Percentiles rank a stretch among this genome's conserved stretches.
Evolutionary conservation across 768 basidiomycete genomes (phyloP).

Genomic region (Mycena olivaceomarginata): DNA sequence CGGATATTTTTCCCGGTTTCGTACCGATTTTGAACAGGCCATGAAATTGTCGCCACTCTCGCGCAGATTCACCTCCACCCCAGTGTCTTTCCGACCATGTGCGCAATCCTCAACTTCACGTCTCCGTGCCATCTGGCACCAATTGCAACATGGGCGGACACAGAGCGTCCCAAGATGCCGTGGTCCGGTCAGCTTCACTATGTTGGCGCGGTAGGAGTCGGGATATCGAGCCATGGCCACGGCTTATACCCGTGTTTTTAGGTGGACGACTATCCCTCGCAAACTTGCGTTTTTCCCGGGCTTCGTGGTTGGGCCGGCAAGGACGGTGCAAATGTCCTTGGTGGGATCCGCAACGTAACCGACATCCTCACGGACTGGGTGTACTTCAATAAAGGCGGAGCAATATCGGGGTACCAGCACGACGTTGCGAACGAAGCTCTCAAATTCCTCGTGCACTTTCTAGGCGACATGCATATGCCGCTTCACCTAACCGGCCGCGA

Average conservation of each 20-base stretch:
- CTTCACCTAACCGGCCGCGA: constrained; percentile 93
- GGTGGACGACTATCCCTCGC: constrained; percentile 84
- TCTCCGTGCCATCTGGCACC: constrained; percentile 90
- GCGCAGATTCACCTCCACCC: constrained; percentile 95
- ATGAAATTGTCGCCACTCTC: constrained; percentile 95
- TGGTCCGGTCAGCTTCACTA: constrained; percentile 67
- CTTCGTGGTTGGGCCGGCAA: constrained; percentile 81
- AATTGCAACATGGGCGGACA: constrained; percentile 94
- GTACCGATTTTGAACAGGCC: constrained; percentile 68
- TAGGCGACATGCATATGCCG: constrained; percentile 69
- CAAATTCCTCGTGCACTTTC: not conserved
- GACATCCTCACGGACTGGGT: constrained; percentile 66
- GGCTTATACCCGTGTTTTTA: too few species aligned
- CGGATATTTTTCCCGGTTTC: not conserved
- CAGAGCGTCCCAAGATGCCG: constrained; percentile 73
- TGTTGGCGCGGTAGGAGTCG: too few species aligned
- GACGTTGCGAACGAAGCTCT: not conserved
- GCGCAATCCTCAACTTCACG: constrained; percentile 78
- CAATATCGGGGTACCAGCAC: too few species aligned
- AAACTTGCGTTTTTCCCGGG: constrained; percentile 88
- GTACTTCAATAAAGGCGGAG: not conserved
- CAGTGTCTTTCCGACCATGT: constrained; percentile 78
- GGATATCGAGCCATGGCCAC: too few species aligned
- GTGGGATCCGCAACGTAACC: constrained; percentile 87
- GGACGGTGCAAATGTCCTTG: constrained; percentile 79